Conservation (phyloP, 2,329 filamentous ascomycete genomes). For the Xylaria sp. region DNA sequence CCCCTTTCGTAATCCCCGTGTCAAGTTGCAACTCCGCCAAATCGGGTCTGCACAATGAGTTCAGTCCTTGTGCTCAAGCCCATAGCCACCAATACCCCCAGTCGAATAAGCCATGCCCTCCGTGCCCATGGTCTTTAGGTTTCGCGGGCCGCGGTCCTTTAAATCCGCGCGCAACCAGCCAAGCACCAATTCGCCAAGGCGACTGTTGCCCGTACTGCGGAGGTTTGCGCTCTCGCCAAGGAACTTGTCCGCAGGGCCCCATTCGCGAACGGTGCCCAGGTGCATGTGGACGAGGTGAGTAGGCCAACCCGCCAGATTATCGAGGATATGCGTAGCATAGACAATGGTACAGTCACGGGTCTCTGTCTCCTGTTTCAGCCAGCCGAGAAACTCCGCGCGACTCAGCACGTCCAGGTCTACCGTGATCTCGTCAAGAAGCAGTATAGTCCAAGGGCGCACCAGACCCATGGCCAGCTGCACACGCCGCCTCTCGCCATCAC, state of each 20-base stretch:
- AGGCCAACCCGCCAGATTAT: conserved; percentile 94
- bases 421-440: conserved; percentile 95
- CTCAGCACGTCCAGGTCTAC: conserved; percentile 93
- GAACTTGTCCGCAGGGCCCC: conserved; percentile 78
- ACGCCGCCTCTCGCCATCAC: conserved; percentile 87
- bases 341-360: conserved; percentile 86
- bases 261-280: conserved; percentile 86
- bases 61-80: conserved; percentile 60
- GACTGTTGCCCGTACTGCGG: conserved; percentile 74
- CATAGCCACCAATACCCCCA: conserved; percentile 65
- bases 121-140: conserved; percentile 61
- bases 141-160: conserved; percentile 79
- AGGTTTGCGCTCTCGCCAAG: conserved; percentile 60
- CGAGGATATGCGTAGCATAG: conserved; percentile 96
- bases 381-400: conserved; percentile 84
- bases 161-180: conserved; percentile 87
- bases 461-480: conserved; percentile 98
- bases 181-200: conserved; percentile 86
- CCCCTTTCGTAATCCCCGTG: background rate
- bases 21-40: background rate
- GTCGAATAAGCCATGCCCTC: conserved; percentile 73
- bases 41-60: background rate
- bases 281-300: conserved; percentile 97
- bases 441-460: conserved; percentile 87
- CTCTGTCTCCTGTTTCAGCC: conserved; percentile 89